Evolutionary conservation across 2,329 filamentous ascomycete species (phyloP).

Genomic region (Stachybotrys elegans): DNA sequence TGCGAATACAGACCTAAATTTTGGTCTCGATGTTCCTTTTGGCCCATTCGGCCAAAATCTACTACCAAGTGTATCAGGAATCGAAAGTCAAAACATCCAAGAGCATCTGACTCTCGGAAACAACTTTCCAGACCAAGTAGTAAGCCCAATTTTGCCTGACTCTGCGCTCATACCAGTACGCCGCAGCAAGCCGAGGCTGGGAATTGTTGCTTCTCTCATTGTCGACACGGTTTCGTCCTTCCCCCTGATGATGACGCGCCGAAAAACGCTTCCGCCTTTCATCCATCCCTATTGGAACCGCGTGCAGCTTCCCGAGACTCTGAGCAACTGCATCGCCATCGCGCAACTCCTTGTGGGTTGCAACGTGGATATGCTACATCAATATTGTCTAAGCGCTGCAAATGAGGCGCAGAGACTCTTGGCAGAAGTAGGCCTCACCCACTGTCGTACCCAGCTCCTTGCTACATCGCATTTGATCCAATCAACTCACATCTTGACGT

Average conservation of each 20-base stretch:
- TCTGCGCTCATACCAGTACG: constrained; percentile 12
- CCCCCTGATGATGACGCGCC: constrained; percentile 25
- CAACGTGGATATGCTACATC: constrained; percentile 13
- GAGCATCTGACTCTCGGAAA: too few relatives aligned
- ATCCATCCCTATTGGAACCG: constrained; percentile 22
- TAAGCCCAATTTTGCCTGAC: too few relatives aligned
- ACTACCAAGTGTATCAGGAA: too few relatives aligned
- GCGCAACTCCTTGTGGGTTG: constrained; percentile 17
- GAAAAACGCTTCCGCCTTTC: constrained; percentile 24
- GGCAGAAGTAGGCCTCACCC: constrained; percentile 9
- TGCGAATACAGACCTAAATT: too few relatives aligned
- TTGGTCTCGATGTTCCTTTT: too few relatives aligned
- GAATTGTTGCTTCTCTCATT: constrained; percentile 16
- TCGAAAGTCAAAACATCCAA: too few relatives aligned
- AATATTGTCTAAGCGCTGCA: constrained; percentile 21
- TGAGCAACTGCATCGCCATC: constrained; percentile 20
- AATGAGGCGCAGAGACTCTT: constrained; percentile 16
- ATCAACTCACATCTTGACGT: too few relatives aligned
- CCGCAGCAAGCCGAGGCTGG: constrained; percentile 3
- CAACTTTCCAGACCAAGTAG: too few relatives aligned
- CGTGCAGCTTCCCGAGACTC: constrained; percentile 10
- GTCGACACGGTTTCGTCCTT: constrained; percentile 19
- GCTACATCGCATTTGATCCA: constrained; percentile 12
- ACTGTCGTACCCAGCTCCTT: background rate
- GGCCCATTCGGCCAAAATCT: too few relatives aligned